Base-by-base conservation (phyloP, 306 rosid genomes). In the Citrullus mucosospermus region DNA sequence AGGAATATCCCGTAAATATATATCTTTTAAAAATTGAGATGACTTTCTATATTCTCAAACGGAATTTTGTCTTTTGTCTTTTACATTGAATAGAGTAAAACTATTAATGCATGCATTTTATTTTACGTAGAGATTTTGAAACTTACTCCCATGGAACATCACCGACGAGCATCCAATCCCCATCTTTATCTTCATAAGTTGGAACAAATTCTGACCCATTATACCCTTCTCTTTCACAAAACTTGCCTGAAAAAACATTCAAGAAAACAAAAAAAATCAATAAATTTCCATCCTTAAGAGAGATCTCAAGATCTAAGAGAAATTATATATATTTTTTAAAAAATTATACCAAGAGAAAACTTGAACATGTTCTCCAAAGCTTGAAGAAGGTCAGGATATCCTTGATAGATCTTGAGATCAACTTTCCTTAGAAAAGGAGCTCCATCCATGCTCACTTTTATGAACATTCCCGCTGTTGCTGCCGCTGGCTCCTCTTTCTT, bases 101-200 rank as follows among this genome's bases (percentile, higher is more conserved):
- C 4, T 48, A 48, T 2, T 0, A 3, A 48, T 48, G 20, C 57
- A 53, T 16, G 57, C 20, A 15, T 5, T 16, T 53, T 53, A 53
- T 53, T 51, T 53, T 53, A 53, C 2, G 57, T 53, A 53, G 54
- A 69, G 16, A 84, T 22, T 22, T 43, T 8, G 16, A 15, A 58
- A 80, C 86, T 79, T 80, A 86, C 86, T 82, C 89, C 89, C 89
- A 85, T 22, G 91, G 91, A 80, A 88, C 88, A 70, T 85, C 91
- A 18, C 89, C 89, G 13, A 88, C 85, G 59, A 88, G 80, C 89
- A 88, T 88, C 91, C 89, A 88, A 77, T 88, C 91, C 0, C 89
- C 89, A 81, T 88, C 89, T 79, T 84, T 88, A 80, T 88, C 89
- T 54, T 88, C 86, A 38, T 88, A 88, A 30, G 89, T 88, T 0